phyloP scores from a whole-genome alignment of 192 early-diverging fungal genomes.

The Entomortierella parvispora region DNA sequence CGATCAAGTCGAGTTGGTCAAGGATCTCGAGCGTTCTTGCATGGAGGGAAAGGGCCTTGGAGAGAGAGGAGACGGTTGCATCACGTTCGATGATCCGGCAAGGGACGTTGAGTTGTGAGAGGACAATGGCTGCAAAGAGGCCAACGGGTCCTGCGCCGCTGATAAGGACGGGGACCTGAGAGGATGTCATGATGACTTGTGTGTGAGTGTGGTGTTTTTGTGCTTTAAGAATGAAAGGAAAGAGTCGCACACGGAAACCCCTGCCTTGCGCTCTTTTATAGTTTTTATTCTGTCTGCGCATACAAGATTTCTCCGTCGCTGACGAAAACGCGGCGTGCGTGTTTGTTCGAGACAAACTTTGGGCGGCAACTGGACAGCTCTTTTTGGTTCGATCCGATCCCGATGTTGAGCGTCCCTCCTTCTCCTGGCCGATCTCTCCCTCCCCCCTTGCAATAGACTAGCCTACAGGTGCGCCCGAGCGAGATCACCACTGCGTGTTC shows the following conservation, averaged over 20 bases:
- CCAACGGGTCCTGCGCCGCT: slow-evolving; percentile 54
- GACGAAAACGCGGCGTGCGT: too few species aligned
- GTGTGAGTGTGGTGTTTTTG: background rate
- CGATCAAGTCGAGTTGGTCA: slow-evolving; percentile 25
- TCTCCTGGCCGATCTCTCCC: too few species aligned
- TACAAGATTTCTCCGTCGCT: too few species aligned
- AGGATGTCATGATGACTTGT: slow-evolving; percentile 4
- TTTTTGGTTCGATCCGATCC: too few species aligned
- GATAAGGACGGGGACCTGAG: slow-evolving; percentile 43
- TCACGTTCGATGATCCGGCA: slow-evolving; percentile 45
- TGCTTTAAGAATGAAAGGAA: background rate
- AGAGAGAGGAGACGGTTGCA: slow-evolving; percentile 6
- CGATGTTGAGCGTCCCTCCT: too few species aligned
- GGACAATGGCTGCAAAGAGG: slow-evolving; percentile 30
- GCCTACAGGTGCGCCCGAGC: too few species aligned
- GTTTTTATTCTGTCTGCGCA: too few species aligned
- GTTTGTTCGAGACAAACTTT: too few species aligned
- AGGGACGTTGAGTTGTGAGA: slow-evolving; percentile 33
- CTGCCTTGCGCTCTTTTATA: background rate
- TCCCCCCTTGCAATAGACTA: too few species aligned
- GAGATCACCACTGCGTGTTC: too few species aligned
- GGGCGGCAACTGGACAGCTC: too few species aligned
- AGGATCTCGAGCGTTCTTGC: slow-evolving; percentile 52
- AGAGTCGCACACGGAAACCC: background rate
- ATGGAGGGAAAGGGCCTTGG: slow-evolving; percentile 46